Conservation (phyloP, 169 alveolate species). For the Blepharisma undulans region DNA sequence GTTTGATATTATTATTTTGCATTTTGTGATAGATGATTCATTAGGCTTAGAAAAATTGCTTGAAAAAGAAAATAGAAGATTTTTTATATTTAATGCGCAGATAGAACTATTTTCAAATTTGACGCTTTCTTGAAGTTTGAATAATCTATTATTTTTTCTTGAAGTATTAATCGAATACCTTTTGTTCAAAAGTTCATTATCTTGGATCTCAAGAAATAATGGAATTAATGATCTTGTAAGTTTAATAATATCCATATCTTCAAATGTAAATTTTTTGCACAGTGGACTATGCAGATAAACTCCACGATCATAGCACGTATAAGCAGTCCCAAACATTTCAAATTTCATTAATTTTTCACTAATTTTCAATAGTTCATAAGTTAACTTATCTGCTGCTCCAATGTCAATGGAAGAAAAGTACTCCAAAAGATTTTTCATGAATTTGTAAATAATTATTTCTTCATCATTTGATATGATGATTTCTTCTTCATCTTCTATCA, state of each 20-base stretch:
- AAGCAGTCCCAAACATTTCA: constrained; percentile 6
- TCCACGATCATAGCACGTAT: neutral
- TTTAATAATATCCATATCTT: neutral
- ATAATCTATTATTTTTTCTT: neutral
- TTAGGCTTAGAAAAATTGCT: too few species aligned
- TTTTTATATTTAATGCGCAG: neutral
- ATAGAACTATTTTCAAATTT: neutral
- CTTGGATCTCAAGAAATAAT: neutral
- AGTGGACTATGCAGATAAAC: neutral
- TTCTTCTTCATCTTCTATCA: neutral
- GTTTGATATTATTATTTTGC: neutral
- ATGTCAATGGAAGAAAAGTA: neutral
- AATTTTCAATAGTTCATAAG: constrained; percentile 21
- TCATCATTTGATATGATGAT: neutral
- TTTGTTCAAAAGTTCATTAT: neutral
- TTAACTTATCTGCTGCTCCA: neutral
- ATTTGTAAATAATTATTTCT: neutral
- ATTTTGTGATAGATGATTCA: neutral
- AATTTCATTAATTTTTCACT: constrained; percentile 33
- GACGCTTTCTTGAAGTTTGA: neutral
- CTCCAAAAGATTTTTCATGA: neutral
- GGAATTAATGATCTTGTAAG: neutral
- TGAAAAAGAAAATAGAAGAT: neutral
- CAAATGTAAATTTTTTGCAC: neutral
- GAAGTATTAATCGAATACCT: neutral